These are phyloP conservation scores for Saccharomyces hybrid DNA, from an alignment of 1,139 yeast species.

Conservation along the genomic window DNA sequence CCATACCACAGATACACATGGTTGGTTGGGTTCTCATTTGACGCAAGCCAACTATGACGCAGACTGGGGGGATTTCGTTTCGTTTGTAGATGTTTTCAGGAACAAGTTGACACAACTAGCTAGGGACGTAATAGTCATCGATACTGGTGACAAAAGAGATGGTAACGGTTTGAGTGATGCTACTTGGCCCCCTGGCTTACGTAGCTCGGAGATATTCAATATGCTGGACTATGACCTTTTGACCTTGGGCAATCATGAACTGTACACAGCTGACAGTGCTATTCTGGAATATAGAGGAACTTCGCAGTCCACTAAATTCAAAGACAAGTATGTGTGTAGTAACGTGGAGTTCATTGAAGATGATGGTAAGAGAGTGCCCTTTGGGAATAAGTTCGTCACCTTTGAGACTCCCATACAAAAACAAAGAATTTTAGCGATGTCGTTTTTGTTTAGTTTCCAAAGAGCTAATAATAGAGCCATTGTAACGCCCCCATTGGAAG, in stretches of 20 bases:
- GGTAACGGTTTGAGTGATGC: conserved; percentile 85
- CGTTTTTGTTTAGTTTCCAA: conserved; percentile 71
- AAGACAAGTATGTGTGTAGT: conserved; percentile 63
- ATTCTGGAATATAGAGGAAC: conserved; percentile 56
- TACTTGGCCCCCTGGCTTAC: conserved; percentile 60
- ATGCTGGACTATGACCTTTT: conserved; percentile 67
- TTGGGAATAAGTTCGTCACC: conserved; percentile 61
- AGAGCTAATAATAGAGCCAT: conserved; percentile 52
- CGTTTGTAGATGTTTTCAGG: conserved; percentile 52
- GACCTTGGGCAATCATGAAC: conserved; percentile 88
- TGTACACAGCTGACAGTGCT: conserved; percentile 65
- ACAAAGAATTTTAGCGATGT: conserved; percentile 56
- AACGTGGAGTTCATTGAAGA: conserved; percentile 63
- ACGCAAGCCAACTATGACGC: conserved; percentile 70
- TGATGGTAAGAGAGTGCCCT: conserved; percentile 48
- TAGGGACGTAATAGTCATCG: conserved; percentile 66
- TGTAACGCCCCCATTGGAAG: conserved; percentile 56
- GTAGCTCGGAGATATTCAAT: conserved; percentile 56
- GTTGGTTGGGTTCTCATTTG: conserved; percentile 86
- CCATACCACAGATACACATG: conserved; percentile 94
- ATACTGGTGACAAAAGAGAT: conserved; percentile 91
- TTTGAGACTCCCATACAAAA: conserved; percentile 54
- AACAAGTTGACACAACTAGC: conserved; percentile 36
- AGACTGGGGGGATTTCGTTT: conserved; percentile 88
- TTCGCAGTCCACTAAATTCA: conserved; percentile 43